Evolutionary conservation across 805 yeast species (phyloP).

Genomic region (Saccharomycopsis microspora): DNA sequence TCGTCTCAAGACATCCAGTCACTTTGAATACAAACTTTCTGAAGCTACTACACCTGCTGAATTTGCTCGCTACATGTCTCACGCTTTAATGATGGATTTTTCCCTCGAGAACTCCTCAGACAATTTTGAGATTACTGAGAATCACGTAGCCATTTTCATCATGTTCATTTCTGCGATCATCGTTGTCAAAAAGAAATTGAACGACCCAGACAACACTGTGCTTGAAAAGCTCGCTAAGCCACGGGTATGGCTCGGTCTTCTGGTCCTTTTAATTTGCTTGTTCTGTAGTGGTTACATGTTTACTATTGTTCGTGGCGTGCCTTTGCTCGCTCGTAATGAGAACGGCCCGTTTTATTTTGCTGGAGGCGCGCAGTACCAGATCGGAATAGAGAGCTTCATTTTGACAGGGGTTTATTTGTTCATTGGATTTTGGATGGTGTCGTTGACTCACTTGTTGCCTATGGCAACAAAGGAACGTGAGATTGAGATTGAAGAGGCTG

Average conservation of each 20-base stretch:
- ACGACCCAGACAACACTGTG: conserved; percentile 1
- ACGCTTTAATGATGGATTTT: conserved; percentile 16
- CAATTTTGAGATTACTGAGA: conserved; percentile 6
- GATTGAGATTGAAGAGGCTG: not conserved
- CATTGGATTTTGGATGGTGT: conserved; percentile 31
- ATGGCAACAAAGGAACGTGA: not conserved
- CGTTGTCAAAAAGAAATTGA: conserved; percentile 8
- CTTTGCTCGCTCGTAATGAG: conserved; percentile 45
- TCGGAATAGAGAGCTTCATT: conserved; percentile 54
- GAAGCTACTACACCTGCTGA: conserved; percentile 26
- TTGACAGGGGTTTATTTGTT: conserved; percentile 38
- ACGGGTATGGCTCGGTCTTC: conserved; percentile 22
- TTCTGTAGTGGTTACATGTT: conserved; percentile 57
- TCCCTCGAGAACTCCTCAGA: not conserved
- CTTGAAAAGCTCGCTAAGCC: conserved; percentile 7
- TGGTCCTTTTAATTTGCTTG: conserved; percentile 30
- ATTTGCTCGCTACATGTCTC: conserved; percentile 44
- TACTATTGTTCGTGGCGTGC: conserved; percentile 46
- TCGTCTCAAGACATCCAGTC: conserved; percentile 14
- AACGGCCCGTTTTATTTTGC: conserved; percentile 42
- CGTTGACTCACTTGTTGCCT: conserved; percentile 24
- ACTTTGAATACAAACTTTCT: conserved; percentile 26
- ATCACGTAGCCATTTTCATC: conserved; percentile 3
- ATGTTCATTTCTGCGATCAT: conserved; percentile 6
- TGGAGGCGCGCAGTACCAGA: conserved; percentile 58